phyloP scores from a whole-genome alignment of 2,329 filamentous ascomycete species.

The Nemania sp. region DNA sequence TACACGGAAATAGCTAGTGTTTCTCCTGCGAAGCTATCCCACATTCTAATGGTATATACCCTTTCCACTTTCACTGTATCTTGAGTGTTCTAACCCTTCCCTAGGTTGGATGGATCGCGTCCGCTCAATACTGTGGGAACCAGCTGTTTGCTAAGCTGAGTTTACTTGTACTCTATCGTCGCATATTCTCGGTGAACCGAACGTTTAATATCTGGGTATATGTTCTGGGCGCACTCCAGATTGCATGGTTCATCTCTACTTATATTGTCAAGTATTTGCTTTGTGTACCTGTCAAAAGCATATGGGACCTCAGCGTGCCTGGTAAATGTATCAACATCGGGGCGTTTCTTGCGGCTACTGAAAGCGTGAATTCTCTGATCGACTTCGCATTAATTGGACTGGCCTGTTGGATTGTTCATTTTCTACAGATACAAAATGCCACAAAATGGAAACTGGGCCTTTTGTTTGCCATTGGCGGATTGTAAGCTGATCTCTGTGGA shows the following conservation, averaged over 20 bases:
- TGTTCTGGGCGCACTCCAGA: conserved; percentile 17
- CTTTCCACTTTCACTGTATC: no score
- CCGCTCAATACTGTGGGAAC: conserved; percentile 3
- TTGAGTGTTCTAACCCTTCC: no score
- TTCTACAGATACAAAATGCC: conserved; percentile 11
- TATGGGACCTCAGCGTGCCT: conserved; percentile 14
- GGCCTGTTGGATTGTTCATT: conserved; percentile 21
- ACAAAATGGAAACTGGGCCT: conserved; percentile 25
- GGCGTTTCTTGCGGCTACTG: conserved; percentile 15
- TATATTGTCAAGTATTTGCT: conserved; percentile 20
- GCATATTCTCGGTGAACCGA: conserved; percentile 10
- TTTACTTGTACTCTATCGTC: neutral
- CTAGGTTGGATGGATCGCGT: no score
- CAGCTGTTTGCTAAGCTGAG: conserved; percentile 4
- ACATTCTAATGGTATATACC: no score
- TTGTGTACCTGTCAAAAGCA: conserved; percentile 25
- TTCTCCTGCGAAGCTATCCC: no score
- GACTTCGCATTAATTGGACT: conserved; percentile 30
- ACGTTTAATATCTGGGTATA: conserved; percentile 24
- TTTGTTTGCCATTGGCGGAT: conserved; percentile 24
- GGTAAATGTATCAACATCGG: conserved; percentile 18
- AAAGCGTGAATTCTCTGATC: conserved; percentile 27
- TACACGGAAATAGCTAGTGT: no score
- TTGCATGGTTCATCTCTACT: conserved; percentile 20
- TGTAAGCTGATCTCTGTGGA: no score